phyloP scores from a whole-genome alignment of 2,329 filamentous ascomycete species.

The Chrysoporthe puriensis region DNA sequence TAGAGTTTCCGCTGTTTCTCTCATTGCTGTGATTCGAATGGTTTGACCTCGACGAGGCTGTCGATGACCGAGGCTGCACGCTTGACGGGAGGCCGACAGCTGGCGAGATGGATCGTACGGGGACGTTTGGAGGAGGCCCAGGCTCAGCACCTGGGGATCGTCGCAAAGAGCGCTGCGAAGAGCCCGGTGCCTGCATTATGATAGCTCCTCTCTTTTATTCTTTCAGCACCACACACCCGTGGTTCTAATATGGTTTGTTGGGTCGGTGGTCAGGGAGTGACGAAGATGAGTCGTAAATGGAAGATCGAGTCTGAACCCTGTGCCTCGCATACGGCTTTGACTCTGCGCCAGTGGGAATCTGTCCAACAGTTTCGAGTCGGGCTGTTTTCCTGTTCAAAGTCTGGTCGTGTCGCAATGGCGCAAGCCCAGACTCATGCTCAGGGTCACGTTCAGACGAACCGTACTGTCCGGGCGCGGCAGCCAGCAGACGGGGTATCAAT shows the following conservation, averaged over 20 bases:
- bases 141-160: constrained; percentile 67
- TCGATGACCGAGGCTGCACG: constrained; percentile 64
- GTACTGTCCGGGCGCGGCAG: not conserved
- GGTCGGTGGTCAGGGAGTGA: not conserved
- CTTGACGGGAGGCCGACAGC: constrained; percentile 48
- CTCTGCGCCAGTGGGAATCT: not conserved
- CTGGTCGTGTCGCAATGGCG: not conserved
- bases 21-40: constrained; percentile 44
- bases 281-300: not conserved
- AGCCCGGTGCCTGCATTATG: constrained; percentile 55
- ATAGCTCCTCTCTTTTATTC: not conserved
- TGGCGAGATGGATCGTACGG: constrained; percentile 64
- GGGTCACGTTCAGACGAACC: not conserved
- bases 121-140: constrained; percentile 59
- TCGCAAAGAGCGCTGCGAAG: constrained; percentile 58
- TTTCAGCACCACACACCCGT: not conserved
- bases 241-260: not conserved
- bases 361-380: not conserved
- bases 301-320: not conserved
- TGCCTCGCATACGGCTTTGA: not conserved
- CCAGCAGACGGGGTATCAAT: not conserved
- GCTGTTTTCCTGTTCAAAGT: not conserved
- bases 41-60: constrained; percentile 64
- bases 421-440: not conserved
- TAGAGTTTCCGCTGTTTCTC: constrained; percentile 48